Evolutionary conservation across 2,329 filamentous ascomycete species (phyloP), one percentile per base, ranked within the genome.

Genomic region (Clathrospora elynae): DNA sequence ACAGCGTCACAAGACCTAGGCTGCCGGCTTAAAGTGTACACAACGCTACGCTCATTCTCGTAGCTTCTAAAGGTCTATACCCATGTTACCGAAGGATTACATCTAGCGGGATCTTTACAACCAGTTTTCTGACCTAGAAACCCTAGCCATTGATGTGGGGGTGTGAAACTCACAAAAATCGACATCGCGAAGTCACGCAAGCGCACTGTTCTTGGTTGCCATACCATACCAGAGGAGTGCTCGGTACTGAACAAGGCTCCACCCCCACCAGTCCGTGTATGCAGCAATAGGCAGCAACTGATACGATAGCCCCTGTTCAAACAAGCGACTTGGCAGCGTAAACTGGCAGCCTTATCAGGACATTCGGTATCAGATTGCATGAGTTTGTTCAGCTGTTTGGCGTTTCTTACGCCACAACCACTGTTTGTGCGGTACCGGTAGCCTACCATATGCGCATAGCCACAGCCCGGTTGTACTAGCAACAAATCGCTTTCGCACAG

Each of bases 301-400:
- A 24, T 16, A 13, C 25, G 12, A 25, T 25, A 16, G 23, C 4
- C 17, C 26, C 2, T 33, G 30, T 35, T 32, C 24, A 18, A 32
- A 35, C 25, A 41, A 41, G 35, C 42, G 42, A 32, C 32, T 35
- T 16, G 34, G 39, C 33, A 31, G 29, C 25, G 29, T 39, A 11
- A 17, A 30, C 16, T 16, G 22, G 12, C 13, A 13, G 11, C 18
- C 29, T 20, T 12, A 16, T 35, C 14, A 14, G 7, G 17, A 20
- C 17, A 2, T 22, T 10, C 13, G 1, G 9, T 3, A 30, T 8
- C 10, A 17, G 16, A 42, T 9, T 12, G 49, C 45, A 46, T 49
- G 34, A 43, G 40, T 23, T 20, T 35, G 14, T 10, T 17, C 24
- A 39, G 37, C 23, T 35, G 29, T 35, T 17, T 8, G 19, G 31